A percentile compares a stretch with the other conserved stretches of the same genome.
These are phyloP conservation scores for Leccinum griseonigrum DNA, from an alignment of 1,284 basidiomycete genomes.

Conservation along the genomic window DNA sequence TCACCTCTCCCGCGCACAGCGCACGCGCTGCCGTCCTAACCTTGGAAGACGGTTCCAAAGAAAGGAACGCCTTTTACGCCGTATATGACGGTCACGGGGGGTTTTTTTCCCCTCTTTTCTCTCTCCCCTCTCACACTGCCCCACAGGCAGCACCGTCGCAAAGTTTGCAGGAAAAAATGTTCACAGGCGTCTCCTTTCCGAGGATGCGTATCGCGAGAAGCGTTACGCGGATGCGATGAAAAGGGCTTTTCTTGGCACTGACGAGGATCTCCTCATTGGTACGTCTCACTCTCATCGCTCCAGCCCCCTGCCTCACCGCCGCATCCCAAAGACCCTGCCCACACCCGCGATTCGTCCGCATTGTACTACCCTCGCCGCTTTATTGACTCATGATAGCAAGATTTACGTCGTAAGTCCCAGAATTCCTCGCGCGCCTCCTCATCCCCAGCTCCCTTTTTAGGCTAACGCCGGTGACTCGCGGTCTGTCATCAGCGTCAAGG, in stretches of 20 bases:
- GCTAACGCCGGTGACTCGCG: constrained; percentile 98
- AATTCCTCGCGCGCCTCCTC: neutral
- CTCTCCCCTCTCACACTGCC: constrained; percentile 11
- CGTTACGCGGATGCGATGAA: constrained; percentile 82
- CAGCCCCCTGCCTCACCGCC: neutral
- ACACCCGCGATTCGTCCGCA: constrained; percentile 90
- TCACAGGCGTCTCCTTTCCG: constrained; percentile 74
- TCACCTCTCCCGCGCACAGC: constrained; percentile 42
- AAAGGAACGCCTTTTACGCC: constrained; percentile 83
- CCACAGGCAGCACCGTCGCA: constrained; percentile 81
- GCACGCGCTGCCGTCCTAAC: constrained; percentile 85
- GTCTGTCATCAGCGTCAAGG: constrained; percentile 85
- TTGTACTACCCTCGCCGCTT: constrained; percentile 91
- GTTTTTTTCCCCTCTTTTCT: constrained; percentile 30
- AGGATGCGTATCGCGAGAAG: constrained; percentile 71
- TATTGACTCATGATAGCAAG: constrained; percentile 77
- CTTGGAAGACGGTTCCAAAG: constrained; percentile 51
- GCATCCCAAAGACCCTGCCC: constrained; percentile 66
- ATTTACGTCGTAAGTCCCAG: constrained; percentile 66
- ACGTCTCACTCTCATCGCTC: constrained; percentile 26
- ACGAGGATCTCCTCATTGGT: constrained; percentile 92
- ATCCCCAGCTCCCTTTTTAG: constrained; percentile 39
- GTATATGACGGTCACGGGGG: constrained; percentile 99
- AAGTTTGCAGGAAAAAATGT: constrained; percentile 90
- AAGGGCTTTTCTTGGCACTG: constrained; percentile 89